phyloP scores from a whole-genome alignment of 495 filamentous ascomycete genomes.

The Penicillium roqueforti region DNA sequence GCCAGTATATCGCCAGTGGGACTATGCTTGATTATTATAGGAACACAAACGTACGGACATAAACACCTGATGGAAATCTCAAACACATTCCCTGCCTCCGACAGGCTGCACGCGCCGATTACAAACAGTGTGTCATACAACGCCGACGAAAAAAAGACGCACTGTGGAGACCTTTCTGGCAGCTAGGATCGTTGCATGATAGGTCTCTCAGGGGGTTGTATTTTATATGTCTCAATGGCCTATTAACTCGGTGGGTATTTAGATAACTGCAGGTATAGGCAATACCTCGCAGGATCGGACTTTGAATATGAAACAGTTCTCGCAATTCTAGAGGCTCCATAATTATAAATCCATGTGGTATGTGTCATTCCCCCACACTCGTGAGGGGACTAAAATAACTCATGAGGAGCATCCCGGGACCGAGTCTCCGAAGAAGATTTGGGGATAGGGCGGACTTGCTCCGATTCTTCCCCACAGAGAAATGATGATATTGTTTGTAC shows the following conservation, averaged over 20 bases:
- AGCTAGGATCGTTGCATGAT: neutral
- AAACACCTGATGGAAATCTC: neutral
- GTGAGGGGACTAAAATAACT: constrained; percentile 3
- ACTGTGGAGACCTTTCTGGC: constrained; percentile 22
- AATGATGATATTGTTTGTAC: too few relatives aligned
- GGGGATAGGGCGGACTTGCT: constrained; percentile 11
- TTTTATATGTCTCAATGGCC: too few relatives aligned
- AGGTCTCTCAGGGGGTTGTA: neutral
- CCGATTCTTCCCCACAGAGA: constrained; percentile 15
- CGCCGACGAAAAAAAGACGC: constrained; percentile 27
- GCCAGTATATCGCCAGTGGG: neutral
- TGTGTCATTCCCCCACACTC: neutral
- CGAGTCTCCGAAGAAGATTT: constrained; percentile 4
- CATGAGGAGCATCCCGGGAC: constrained; percentile 5
- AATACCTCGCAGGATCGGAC: too few relatives aligned
- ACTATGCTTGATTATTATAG: neutral
- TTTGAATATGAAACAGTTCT: too few relatives aligned
- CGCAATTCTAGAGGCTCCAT: too few relatives aligned
- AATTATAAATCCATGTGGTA: neutral
- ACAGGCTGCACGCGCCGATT: constrained; percentile 18
- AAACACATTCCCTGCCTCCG: constrained; percentile 1
- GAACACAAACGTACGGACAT: neutral
- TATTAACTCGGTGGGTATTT: too few relatives aligned
- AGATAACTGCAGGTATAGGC: too few relatives aligned
- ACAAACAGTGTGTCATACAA: constrained; percentile 25